phyloP scores from a whole-genome alignment of 2,329 filamentous ascomycete genomes.

The Lecanicillium sp. region DNA sequence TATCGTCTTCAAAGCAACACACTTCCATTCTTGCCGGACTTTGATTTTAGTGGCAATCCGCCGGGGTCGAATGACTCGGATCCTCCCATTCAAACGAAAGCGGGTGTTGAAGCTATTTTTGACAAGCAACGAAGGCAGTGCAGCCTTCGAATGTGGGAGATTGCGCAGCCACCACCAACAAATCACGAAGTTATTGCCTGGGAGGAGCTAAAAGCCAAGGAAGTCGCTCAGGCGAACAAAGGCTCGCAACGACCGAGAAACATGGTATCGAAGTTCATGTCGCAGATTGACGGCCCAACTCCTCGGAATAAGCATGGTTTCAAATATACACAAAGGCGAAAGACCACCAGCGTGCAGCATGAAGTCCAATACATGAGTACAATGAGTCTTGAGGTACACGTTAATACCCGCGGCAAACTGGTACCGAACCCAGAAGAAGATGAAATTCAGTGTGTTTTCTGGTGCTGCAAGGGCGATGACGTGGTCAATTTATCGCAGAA shows the following conservation, averaged over 20 bases:
- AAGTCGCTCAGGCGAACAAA: conserved; percentile 4
- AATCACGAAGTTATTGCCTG: conserved; percentile 52
- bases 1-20: conserved; percentile 71
- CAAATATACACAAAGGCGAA: conserved; percentile 73
- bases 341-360: conserved; percentile 68
- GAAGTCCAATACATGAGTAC: conserved; percentile 93
- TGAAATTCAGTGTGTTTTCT: conserved; percentile 81
- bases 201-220: neutral
- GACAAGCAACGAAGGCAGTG: conserved; percentile 12
- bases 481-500: conserved; percentile 28
- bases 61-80: neutral
- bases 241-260: conserved; percentile 13
- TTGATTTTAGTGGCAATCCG: conserved; percentile 50
- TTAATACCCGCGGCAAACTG: conserved; percentile 74
- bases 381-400: conserved; percentile 89
- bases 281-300: conserved; percentile 84
- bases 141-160: conserved; percentile 62
- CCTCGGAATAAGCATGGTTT: conserved; percentile 75
- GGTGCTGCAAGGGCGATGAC: conserved; percentile 76
- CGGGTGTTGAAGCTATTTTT: neutral
- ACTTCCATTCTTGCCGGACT: conserved; percentile 70
- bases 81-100: neutral
- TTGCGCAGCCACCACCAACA: conserved; percentile 61
- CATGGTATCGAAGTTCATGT: conserved; percentile 39
- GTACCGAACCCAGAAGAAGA: conserved; percentile 87